phyloP scores from a whole-genome alignment of 2,329 filamentous ascomycete species.

The Neopestalotiopsis rosae region DNA sequence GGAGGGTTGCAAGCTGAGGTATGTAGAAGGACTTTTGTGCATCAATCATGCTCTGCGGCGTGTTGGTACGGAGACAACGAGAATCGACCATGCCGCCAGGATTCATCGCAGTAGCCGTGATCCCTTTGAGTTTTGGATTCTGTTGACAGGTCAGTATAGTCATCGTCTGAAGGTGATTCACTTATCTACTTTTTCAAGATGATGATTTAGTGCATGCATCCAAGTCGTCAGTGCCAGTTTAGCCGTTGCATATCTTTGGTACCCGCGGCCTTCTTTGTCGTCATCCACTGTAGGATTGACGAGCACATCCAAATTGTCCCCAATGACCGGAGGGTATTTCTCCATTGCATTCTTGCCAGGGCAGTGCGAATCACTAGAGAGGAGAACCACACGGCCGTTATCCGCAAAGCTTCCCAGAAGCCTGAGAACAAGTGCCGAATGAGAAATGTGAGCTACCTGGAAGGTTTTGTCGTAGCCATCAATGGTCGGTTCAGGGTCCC shows the following conservation, averaged over 20 bases:
- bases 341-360: slow-evolving; percentile 40
- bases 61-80: slow-evolving; percentile 40
- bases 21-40: slow-evolving; percentile 33
- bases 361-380: slow-evolving; percentile 41
- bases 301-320: neutral
- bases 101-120: slow-evolving; percentile 35
- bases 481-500: slow-evolving; percentile 33
- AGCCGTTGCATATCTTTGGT: slow-evolving; percentile 8
- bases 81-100: slow-evolving; percentile 42
- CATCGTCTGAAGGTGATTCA: neutral
- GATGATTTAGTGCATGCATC: slow-evolving; percentile 18
- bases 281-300: slow-evolving; percentile 1
- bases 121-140: slow-evolving; percentile 31
- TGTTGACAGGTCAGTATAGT: neutral
- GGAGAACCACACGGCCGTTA: slow-evolving; percentile 30
- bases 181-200: slow-evolving; percentile 16
- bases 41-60: slow-evolving; percentile 30
- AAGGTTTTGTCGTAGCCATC: slow-evolving; percentile 45
- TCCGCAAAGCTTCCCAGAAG: slow-evolving; percentile 63
- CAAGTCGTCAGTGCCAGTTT: slow-evolving; percentile 17
- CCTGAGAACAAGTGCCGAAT: slow-evolving; percentile 40
- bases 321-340: slow-evolving; percentile 7
- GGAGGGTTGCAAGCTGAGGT: slow-evolving; percentile 6
- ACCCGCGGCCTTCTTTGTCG: slow-evolving; percentile 11
- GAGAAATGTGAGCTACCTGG: slow-evolving; percentile 44